phyloP scores from a whole-genome alignment of 2,329 filamentous ascomycete species.

The Cercospora sojina region DNA sequence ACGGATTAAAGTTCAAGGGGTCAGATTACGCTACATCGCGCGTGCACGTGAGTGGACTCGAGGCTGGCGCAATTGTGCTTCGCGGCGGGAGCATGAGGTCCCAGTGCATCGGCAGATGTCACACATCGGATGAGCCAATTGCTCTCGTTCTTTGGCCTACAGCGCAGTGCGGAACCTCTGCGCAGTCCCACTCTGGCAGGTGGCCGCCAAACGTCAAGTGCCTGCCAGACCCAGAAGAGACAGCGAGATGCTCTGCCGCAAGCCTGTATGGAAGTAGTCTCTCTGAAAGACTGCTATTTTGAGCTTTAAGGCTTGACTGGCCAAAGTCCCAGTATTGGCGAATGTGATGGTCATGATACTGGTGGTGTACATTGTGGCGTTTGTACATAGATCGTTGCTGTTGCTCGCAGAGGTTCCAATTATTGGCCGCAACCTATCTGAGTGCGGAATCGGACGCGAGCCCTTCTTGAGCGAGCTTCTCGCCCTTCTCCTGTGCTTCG shows the following conservation, averaged over 20 bases:
- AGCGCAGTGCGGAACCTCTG: no score
- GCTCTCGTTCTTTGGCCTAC: no score
- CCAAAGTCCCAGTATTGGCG: not conserved
- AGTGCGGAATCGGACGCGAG: slow-evolving; percentile 23
- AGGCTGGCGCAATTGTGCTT: not conserved
- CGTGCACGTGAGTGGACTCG: not conserved
- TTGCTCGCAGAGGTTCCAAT: not conserved
- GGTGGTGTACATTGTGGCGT: not conserved
- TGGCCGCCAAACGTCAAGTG: no score
- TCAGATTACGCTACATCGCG: not conserved
- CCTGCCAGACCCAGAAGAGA: no score
- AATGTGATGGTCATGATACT: not conserved
- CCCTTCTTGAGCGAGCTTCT: slow-evolving; percentile 26
- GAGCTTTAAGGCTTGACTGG: not conserved
- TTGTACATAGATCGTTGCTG: not conserved
- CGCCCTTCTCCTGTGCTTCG: slow-evolving; percentile 31
- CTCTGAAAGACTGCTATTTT: not conserved
- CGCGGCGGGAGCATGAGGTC: no score
- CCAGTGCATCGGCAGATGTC: no score
- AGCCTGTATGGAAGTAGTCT: not conserved
- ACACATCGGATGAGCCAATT: no score
- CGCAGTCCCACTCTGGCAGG: not conserved
- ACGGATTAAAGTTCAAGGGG: not conserved
- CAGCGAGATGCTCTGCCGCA: not conserved
- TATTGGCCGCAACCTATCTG: slow-evolving; percentile 10